Conservation (phyloP, 1,284 basidiomycete genomes). For the Boletus semigastroideus region DNA sequence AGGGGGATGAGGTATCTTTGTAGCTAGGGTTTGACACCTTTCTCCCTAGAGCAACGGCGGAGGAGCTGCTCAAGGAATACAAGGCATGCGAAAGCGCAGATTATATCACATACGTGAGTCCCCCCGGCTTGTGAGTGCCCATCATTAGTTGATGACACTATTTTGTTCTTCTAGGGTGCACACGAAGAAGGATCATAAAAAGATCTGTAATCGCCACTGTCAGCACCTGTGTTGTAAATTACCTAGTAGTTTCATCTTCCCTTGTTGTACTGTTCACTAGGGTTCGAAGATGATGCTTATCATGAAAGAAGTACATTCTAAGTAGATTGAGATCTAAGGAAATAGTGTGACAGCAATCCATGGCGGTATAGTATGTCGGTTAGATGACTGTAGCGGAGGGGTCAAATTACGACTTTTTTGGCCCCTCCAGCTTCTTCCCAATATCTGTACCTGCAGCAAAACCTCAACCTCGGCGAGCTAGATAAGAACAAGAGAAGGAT, state of each 20-base stretch:
- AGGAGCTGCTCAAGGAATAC: constrained; percentile 88
- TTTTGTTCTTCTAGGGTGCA: constrained; percentile 25
- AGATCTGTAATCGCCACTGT: background rate
- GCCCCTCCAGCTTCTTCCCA: constrained; percentile 78
- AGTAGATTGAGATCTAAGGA: constrained; percentile 23
- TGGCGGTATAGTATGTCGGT: constrained; percentile 21
- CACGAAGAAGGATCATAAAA: constrained; percentile 27
- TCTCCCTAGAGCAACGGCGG: constrained; percentile 68
- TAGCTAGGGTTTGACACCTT: background rate
- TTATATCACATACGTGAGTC: constrained; percentile 78
- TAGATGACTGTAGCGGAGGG: constrained; percentile 26
- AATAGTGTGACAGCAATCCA: constrained; percentile 8
- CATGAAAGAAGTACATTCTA: constrained; percentile 28
- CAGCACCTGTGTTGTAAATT: constrained; percentile 1
- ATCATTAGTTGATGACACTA: background rate
- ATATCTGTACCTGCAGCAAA: constrained; percentile 60
- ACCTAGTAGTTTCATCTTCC: background rate
- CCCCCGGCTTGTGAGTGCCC: background rate
- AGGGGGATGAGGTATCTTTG: constrained; percentile 14
- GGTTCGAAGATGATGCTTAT: constrained; percentile 3
- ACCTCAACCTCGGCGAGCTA: constrained; percentile 3
- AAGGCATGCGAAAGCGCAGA: constrained; percentile 90
- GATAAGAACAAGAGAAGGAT: background rate
- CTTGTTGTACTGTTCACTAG: constrained; percentile 8
- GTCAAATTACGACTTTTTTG: constrained; percentile 63